Evolutionary conservation across 2,329 filamentous ascomycete species (phyloP).

Genomic region (Zasmidium angulare): DNA sequence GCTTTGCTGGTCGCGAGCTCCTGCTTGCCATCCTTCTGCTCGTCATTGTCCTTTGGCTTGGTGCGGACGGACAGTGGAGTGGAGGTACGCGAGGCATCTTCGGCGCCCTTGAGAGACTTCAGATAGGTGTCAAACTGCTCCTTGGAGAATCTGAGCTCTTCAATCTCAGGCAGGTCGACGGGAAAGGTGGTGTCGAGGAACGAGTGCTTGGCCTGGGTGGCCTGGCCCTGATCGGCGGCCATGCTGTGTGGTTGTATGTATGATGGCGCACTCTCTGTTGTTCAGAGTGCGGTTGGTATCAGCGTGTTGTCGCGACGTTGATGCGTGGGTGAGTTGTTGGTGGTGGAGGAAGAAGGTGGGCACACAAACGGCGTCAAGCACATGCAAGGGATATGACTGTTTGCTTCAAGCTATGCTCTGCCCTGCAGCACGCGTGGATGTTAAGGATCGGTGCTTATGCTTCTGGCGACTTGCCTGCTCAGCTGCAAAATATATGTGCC

Average conservation of each 20-base stretch:
- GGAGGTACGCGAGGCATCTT: background rate
- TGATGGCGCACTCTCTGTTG: background rate
- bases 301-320: background rate
- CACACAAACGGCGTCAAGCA: background rate
- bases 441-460: background rate
- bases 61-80: background rate
- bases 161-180: conserved; percentile 23
- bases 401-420: background rate
- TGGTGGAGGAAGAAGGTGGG: background rate
- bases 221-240: background rate
- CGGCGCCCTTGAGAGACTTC: background rate
- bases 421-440: no score
- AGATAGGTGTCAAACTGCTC: conserved; percentile 15
- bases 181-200: conserved; percentile 24
- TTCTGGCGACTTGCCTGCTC: background rate
- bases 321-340: background rate
- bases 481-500: background rate
- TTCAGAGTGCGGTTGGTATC: background rate
- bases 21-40: background rate
- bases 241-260: background rate
- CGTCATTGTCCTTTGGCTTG: background rate
- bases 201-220: background rate
- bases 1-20: background rate
- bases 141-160: conserved; percentile 17
- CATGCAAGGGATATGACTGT: background rate